These are phyloP conservation scores for Fusarium sp. DNA, from an alignment of 2,329 filamentous ascomycete species.

Conservation along the genomic window DNA sequence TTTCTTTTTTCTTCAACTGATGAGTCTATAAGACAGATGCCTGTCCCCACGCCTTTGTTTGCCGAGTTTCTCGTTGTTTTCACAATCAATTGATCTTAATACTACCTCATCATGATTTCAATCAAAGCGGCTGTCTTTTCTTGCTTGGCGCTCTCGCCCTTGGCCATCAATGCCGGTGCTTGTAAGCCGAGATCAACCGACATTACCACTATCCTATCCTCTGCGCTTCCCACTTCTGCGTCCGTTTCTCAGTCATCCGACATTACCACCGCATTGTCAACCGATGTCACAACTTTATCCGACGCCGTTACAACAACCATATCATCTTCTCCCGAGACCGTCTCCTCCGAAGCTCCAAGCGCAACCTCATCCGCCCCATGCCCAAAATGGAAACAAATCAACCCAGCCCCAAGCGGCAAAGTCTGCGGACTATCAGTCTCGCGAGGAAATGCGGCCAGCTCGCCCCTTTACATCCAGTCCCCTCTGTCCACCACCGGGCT, in stretches of 20 bases:
- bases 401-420: neutral
- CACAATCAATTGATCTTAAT: neutral
- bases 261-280: neutral
- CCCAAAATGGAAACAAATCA: constrained; percentile 1
- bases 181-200: constrained; percentile 5
- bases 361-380: constrained; percentile 1
- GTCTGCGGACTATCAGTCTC: constrained; percentile 7
- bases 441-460: neutral
- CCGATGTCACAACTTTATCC: too few species aligned
- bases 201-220: fast-evolving
- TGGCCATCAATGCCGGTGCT: neutral
- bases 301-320: too few species aligned
- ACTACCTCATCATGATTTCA: neutral
- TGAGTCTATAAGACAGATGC: neutral
- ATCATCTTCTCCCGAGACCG: fast-evolving
- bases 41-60: too few species aligned
- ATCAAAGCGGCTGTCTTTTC: neutral
- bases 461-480: neutral
- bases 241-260: fast-evolving
- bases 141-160: constrained; percentile 1
- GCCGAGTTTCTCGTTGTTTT: too few species aligned
- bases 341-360: neutral
- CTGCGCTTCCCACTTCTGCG: fast-evolving
- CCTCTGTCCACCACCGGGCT: neutral
- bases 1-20: neutral